Evolutionary conservation across 306 rosid genomes (phyloP), one percentile per base, ranked within the genome.

Genomic region (Malus fusca): DNA sequence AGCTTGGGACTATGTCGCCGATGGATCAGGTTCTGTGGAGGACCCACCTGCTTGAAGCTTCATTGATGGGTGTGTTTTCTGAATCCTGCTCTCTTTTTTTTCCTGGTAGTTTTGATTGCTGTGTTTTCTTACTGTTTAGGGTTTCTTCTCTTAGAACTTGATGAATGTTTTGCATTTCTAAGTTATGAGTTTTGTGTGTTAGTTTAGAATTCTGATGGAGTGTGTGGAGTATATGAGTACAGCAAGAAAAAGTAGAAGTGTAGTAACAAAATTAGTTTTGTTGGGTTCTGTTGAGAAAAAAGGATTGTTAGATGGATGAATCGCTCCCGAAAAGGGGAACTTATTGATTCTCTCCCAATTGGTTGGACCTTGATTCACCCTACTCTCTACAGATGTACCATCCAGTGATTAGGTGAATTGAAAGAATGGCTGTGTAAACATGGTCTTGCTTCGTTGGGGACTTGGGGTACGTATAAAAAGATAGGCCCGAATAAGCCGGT

Each of bases 21-120:
- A 95, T 95, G 98, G 98, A 95, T 88, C 97, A 94, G 79, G 98
- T 92, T 86, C 87, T 95, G 6, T 95, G 96, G 96, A 95, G 97
- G 82, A 90, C 98, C 71, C 98, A 95, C 80, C 80, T 95, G 90
- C 96, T 95, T 12, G 97, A 95, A 85, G 97, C 97, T 82, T 92
- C 97, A 15, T 90, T 95, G 4, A 87, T 92, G 84, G 93, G 99
- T 95, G 74, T 30, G 86, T 69, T 87, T 12, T 11, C 12, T 13
- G 21, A 56, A 56, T 56, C 51, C 22, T 79, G 9, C 18, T 59
- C 37, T 26, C 1, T 9, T 6, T 67, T 58, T 76, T 28, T 71
- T 63, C 61, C 40, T 44, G 13, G 23, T 79, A 58, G 15, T 63
- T 71, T 75, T 71, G 14, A 67, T 62, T 75, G 33, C 12, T 48